Conservation (phyloP, 495 filamentous ascomycete species). For the Cercophora sp. region DNA sequence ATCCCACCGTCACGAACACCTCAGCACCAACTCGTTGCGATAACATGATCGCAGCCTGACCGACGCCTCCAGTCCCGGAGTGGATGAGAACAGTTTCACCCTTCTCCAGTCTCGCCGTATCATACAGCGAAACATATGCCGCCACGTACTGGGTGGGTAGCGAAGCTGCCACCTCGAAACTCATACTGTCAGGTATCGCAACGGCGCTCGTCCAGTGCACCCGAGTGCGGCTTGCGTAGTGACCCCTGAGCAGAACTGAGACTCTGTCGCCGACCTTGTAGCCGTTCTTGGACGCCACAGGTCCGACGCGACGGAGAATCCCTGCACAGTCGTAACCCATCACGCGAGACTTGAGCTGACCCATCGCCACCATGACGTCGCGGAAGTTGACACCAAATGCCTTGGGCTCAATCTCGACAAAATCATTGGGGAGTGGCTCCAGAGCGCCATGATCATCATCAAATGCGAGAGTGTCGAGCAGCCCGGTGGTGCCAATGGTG, state of each 20-base stretch:
- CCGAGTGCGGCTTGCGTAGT: conserved; percentile 16
- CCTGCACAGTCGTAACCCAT: conserved; percentile 45
- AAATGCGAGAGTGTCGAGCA: conserved; percentile 31
- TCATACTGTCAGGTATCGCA: conserved; percentile 44
- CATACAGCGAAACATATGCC: conserved; percentile 46
- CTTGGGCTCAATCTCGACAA: conserved; percentile 39
- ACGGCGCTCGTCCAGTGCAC: conserved; percentile 21
- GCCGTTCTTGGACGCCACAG: conserved; percentile 36
- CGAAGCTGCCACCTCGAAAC: conserved; percentile 46
- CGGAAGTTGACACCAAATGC: conserved; percentile 42
- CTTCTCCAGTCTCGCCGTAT: conserved; percentile 34
- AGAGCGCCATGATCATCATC: conserved; percentile 22
- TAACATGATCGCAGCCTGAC: conserved; percentile 55
- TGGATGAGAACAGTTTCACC: conserved; percentile 60
- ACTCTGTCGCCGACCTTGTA: conserved; percentile 48
- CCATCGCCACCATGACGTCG: conserved; percentile 52
- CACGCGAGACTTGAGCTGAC: conserved; percentile 33
- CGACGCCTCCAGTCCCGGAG: conserved; percentile 52
- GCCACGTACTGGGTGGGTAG: conserved; percentile 52
- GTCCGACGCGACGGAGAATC: conserved; percentile 50
- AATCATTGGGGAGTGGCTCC: conserved; percentile 20
- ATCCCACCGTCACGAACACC: conserved; percentile 54
- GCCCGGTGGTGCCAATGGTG: conserved; percentile 28
- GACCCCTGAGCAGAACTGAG: conserved; percentile 31
- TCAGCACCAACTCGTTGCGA: conserved; percentile 47